Base-by-base conservation (phyloP, 176 grass and related monocot genomes). In the Carex pumila region DNA sequence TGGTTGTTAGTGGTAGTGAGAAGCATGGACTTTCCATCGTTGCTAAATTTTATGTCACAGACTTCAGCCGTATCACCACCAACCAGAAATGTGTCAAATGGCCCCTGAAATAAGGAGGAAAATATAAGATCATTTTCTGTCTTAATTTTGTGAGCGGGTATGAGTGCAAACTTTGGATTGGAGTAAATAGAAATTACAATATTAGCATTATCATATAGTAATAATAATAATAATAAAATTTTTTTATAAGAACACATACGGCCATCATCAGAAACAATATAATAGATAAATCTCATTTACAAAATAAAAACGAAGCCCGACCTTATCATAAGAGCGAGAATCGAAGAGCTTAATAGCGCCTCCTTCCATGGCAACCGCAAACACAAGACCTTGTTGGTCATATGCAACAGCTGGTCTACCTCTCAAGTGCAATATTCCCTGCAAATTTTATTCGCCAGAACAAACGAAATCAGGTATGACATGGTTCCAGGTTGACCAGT, bases 301-400 rank as follows among this genome's bases (percentile, higher is more conserved):
- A 32, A 56, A 76, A 55, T 31, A 31, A 32, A 77, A 32, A 54
- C 3, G 1, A 77, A 69, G 84, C 70, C 63, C 49, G 1, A 99
- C 96, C 89, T 99, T 99, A 80, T 99, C 96, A 85, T 95, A 99
- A 36, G 96, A 99, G 7, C 91, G 90, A 76, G 93, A 99, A 90
- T 99, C 96, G 64, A 99, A 99, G 32, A 99, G 87, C 85, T 99
- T 99, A 78, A 99, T 95, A 83, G 96, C 93, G 1, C 96, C 96
- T 63, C 96, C 96, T 85, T 99, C 96, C 93, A 99, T 95, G 71
- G 96, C 88, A 74, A 99, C 88, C 1, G 93, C 96, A 89, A 99
- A 99, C 88, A 95, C 93, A 92, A 99, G 93, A 71, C 93, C 96
- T 89, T 99, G 93, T 82, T 99, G 96, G 89, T 95, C 96, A 93